Evolutionary conservation across 179 eudicot species (phyloP), one percentile per base, ranked within the genome.

Genomic region (Camellia oleifera): DNA sequence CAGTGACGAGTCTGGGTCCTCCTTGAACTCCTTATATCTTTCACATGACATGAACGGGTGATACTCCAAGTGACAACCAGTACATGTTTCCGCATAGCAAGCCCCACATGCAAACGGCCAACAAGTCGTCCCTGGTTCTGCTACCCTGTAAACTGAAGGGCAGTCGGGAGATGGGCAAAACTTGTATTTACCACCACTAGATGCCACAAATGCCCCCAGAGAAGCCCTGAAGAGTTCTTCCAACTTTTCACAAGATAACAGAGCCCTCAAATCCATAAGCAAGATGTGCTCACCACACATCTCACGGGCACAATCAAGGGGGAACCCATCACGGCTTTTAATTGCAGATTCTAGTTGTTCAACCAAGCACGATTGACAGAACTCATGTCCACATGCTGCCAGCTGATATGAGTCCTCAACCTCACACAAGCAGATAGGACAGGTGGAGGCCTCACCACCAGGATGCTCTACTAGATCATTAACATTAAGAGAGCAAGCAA

Each of bases 131-230:
- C 23, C 84, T 0, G 82, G 65, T 50, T 75, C 84, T 0, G 87
- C 81, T 11, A 90, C 90, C 72, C 77, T 79, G 72, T 93, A 93
- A 32, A 93, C 88, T 4, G 93, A 85, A 15, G 94, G 94, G 67
- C 97, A 93, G 80, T 93, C 98, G 0, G 98, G 97, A 17, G 97
- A 90, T 10, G 97, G 98, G 79, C 98, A 93, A 81, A 88, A 93
- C 77, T 87, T 46, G 87, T 84, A 92, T 7, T 57, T 46, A 4
- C 94, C 91, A 46, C 91, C 83, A 64, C 90, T 93, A 5, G 84
- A 83, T 13, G 90, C 85, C 77, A 93, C 92, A 78, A 87, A 92
- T 26, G 93, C 85, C 77, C 83, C 87, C 83, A 93, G 3, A 4
- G 97, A 89, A 7, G 98, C 90, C 79, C 85, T 74, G 63, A 92